Evolutionary conservation across 1,284 basidiomycete genomes (phyloP).

Genomic region (Cutaneotrichosporon sp.): DNA sequence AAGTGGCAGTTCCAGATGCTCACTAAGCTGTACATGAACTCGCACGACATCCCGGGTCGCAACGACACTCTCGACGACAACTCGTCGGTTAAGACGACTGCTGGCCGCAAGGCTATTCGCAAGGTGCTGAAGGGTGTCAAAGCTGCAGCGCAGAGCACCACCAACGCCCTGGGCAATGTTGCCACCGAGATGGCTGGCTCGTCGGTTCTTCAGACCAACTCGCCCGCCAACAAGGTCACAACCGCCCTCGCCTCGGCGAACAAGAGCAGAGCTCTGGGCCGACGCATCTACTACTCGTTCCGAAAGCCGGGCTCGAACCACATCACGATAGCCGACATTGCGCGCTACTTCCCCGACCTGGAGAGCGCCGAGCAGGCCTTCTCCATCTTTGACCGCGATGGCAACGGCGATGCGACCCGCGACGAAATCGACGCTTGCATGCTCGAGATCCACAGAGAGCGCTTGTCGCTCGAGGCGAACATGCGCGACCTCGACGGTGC

Average conservation of each 20-base stretch:
- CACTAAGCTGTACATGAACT: conserved; percentile 75
- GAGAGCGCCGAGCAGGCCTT: conserved; percentile 69
- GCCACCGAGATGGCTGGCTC: conserved; percentile 58
- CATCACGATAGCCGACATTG: conserved; percentile 69
- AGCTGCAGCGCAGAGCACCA: conserved; percentile 72
- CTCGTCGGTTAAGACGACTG: conserved; percentile 53
- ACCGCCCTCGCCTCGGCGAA: conserved; percentile 74
- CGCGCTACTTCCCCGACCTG: conserved; percentile 65
- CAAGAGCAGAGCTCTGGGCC: conserved; percentile 78
- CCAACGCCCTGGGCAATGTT: conserved; percentile 73
- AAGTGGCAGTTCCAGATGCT: conserved; percentile 75
- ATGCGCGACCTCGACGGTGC: conserved; percentile 91
- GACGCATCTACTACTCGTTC: conserved; percentile 85
- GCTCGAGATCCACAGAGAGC: conserved; percentile 80
- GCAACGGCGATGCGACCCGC: conserved; percentile 72
- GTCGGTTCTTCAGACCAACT: conserved; percentile 84
- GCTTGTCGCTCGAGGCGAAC: conserved; percentile 76
- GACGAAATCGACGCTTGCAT: conserved; percentile 76
- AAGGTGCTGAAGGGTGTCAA: conserved; percentile 70
- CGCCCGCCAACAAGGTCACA: conserved; percentile 76
- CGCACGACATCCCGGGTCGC: conserved; percentile 67
- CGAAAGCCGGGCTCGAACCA: conserved; percentile 62
- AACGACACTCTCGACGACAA: conserved; percentile 63
- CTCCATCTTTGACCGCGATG: conserved; percentile 77
- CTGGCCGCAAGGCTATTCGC: conserved; percentile 67